Evolutionary conservation across 1,284 basidiomycete genomes (phyloP), one percentile per base, ranked within the genome.

Genomic region (Malassezia caprae): DNA sequence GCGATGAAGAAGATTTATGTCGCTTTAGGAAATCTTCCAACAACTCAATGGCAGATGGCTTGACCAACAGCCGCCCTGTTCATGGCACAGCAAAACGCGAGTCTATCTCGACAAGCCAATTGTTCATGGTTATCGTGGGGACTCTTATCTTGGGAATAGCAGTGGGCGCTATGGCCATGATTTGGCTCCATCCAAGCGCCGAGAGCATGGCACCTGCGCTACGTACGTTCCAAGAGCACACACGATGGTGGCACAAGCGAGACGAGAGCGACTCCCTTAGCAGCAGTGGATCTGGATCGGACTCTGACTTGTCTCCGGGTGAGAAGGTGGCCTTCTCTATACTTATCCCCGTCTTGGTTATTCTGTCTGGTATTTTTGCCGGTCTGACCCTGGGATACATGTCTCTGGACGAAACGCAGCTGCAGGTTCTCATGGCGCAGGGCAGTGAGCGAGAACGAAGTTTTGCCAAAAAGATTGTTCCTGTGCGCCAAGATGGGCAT

Each of bases 381-480:
- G 84, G 83, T 73, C 78, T 88, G 62, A 88, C 87, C 57, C 78
- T 87, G 48, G 90, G 89, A 10, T 91, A 91, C 76, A 90, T 93
- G 87, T 88, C 85, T 66, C 80, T 93, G 66, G 90, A 91, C 76
- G 86, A 87, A 76, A 93, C 89, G 19, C 88, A 91, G 78, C 80
- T 93, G 34, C 84, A 86, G 68, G 90, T 93, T 2, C 78, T 93
- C 11, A 82, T 84, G 60, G 83, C 88, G 53, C 87, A 86, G 55
- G 89, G 89, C 21, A 87, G 85, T 17, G 80, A 84, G 80, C 79
- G 83, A 64, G 88, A 93, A 75, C 83, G 85, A 67, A 77, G 78
- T 57, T 86, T 88, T 62, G 89, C 89, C 3, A 81, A 83, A 60
- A 85, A 85, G 76, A 91, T 93, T 68, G 84, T 85, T 72, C 88